These are phyloP conservation scores for Flaveria linearis DNA, from an alignment of 129 eudicot genomes.

Conservation along the genomic window DNA sequence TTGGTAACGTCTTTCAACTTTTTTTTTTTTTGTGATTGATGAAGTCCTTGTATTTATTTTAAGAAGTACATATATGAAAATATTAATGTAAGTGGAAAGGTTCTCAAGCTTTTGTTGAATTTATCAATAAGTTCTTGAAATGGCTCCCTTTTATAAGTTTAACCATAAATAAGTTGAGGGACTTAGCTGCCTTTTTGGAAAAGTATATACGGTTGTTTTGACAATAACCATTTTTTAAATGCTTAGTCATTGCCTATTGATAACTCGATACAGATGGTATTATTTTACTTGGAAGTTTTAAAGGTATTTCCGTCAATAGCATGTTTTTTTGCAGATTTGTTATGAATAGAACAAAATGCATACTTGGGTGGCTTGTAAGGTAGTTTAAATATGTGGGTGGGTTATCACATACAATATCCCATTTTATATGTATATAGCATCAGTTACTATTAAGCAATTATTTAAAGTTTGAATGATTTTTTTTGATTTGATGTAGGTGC, in stretches of 20 bases:
- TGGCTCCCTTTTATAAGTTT: background rate
- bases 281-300: background rate
- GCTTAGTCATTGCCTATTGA: background rate
- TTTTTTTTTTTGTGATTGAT: background rate
- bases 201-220: background rate
- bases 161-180: background rate
- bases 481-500: slow-evolving; percentile 55
- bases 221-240: background rate
- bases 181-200: background rate
- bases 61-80: too few relatives aligned
- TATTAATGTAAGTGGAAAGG: background rate
- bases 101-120: too few relatives aligned
- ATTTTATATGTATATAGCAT: background rate
- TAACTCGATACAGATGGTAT: background rate
- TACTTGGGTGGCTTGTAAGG: background rate
- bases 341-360: background rate
- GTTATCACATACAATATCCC: background rate
- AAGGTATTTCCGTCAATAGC: background rate
- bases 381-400: background rate
- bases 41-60: background rate
- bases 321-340: background rate
- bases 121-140: background rate
- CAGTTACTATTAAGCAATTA: background rate
- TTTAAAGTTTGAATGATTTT: background rate
- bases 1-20: background rate